phyloP scores from a whole-genome alignment of 2,329 filamentous ascomycete species.

The Myriosclerotinia duriaeana region DNA sequence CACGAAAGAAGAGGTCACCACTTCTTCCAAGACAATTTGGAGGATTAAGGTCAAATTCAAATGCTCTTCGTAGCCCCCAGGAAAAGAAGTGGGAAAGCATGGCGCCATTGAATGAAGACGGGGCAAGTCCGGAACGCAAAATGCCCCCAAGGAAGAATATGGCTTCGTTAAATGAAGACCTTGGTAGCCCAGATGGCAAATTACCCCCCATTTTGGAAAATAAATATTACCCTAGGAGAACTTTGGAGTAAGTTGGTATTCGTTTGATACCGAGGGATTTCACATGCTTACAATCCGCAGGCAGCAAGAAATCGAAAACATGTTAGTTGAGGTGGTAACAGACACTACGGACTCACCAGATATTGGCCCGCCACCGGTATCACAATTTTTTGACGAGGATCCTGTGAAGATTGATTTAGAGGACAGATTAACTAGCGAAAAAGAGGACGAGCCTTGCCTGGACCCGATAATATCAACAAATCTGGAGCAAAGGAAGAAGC shows the following conservation, averaged over 20 bases:
- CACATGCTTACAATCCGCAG: constrained; percentile 31
- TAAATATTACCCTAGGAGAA: constrained; percentile 65
- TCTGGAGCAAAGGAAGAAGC: constrained; percentile 41
- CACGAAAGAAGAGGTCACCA: constrained; percentile 50
- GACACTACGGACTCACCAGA: constrained; percentile 63
- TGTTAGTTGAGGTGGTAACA: constrained; percentile 31
- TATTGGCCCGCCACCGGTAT: constrained; percentile 62
- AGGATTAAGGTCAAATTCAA: constrained; percentile 41
- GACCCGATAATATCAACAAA: constrained; percentile 38
- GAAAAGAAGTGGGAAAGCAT: constrained; percentile 55
- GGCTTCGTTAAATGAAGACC: constrained; percentile 41
- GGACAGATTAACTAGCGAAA: constrained; percentile 26
- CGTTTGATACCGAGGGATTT: neutral
- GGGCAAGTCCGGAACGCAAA: constrained; percentile 51
- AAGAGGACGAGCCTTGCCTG: constrained; percentile 29
- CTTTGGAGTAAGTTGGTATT: constrained; percentile 58
- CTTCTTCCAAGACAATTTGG: constrained; percentile 41
- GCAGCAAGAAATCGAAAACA: constrained; percentile 36
- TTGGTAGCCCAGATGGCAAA: constrained; percentile 43
- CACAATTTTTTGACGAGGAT: constrained; percentile 58
- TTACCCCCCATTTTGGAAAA: constrained; percentile 69
- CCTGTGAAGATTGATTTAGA: constrained; percentile 55
- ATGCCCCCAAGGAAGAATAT: constrained; percentile 49
- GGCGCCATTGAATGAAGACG: constrained; percentile 22
- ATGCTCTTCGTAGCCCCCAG: constrained; percentile 47